phyloP scores from a whole-genome alignment of 371 early-diverging fungal genomes.

The Mucor indicus region DNA sequence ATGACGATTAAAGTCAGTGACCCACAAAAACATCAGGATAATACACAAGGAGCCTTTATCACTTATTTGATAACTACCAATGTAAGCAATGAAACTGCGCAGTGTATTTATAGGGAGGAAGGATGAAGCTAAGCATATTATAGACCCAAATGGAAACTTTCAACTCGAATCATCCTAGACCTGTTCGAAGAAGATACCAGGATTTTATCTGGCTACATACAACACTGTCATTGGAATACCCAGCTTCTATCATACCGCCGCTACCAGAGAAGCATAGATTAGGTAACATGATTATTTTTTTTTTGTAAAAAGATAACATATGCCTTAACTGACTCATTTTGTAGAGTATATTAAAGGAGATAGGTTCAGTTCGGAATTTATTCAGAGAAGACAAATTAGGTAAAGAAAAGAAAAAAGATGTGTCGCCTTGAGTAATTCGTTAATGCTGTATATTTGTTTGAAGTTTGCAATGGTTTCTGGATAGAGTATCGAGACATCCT shows the following conservation, averaged over 20 bases:
- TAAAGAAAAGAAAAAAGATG: background rate
- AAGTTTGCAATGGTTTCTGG: conserved; percentile 78
- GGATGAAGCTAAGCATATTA: background rate
- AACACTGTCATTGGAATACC: conserved; percentile 62
- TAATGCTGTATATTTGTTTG: background rate
- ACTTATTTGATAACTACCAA: conserved; percentile 81
- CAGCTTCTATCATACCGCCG: conserved; percentile 83
- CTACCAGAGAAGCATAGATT: conserved; percentile 86
- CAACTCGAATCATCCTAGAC: conserved; percentile 1
- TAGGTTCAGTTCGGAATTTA: conserved; percentile 85
- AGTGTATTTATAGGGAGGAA: background rate
- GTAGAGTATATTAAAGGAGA: conserved; percentile 89
- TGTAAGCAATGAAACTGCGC: conserved; percentile 29
- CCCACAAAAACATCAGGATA: conserved; percentile 85
- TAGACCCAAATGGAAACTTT: conserved; percentile 16
- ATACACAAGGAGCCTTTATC: conserved; percentile 71
- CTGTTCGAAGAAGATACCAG: conserved; percentile 79
- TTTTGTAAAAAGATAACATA: background rate
- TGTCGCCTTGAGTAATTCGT: too few species aligned
- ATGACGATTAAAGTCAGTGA: conserved; percentile 65
- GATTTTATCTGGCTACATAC: conserved; percentile 87
- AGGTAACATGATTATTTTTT: conserved; percentile 42
- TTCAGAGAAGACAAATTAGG: conserved; percentile 72
- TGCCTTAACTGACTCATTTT: background rate
- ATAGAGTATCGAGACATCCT: conserved; percentile 83